Conservation (phyloP, 108 stramenopile species). For the Chaetoceros tenuissimus region DNA sequence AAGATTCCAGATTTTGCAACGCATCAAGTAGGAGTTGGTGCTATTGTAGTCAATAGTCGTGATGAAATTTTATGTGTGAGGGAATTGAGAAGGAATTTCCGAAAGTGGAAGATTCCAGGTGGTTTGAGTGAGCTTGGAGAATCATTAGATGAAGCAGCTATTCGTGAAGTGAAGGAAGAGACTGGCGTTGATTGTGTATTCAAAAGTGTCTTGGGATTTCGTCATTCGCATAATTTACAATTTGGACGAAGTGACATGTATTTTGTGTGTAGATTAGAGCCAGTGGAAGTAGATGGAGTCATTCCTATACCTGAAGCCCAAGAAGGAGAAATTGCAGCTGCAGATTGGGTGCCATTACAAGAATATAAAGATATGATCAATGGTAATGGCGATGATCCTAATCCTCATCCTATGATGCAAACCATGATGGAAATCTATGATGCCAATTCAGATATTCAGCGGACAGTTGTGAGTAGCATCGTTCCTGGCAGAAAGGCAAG, state of each 20-base stretch:
- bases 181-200: slow-evolving; percentile 70
- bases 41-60: slow-evolving; percentile 49
- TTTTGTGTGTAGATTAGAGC: slow-evolving; percentile 69
- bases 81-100: slow-evolving; percentile 58
- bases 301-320: slow-evolving; percentile 50
- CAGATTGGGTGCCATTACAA: slow-evolving; percentile 51
- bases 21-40: slow-evolving; percentile 67
- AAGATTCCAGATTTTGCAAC: slow-evolving; percentile 71
- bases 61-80: slow-evolving; percentile 69
- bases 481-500: slow-evolving; percentile 62
- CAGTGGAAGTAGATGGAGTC: slow-evolving; percentile 30
- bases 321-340: slow-evolving; percentile 57
- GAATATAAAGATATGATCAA: slow-evolving; percentile 60
- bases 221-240: slow-evolving; percentile 71
- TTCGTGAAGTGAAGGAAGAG: slow-evolving; percentile 83
- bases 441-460: slow-evolving; percentile 37
- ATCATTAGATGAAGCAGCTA: slow-evolving; percentile 57
- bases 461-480: slow-evolving; percentile 43
- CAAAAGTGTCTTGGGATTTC: slow-evolving; percentile 57
- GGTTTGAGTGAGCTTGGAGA: slow-evolving; percentile 80
- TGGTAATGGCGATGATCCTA: slow-evolving; percentile 19
- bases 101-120: slow-evolving; percentile 84
- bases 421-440: slow-evolving; percentile 45
- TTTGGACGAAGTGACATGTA: slow-evolving; percentile 68
- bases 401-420: slow-evolving; percentile 72